phyloP scores from a whole-genome alignment of 2,329 filamentous ascomycete genomes.

The Microsporum canis region DNA sequence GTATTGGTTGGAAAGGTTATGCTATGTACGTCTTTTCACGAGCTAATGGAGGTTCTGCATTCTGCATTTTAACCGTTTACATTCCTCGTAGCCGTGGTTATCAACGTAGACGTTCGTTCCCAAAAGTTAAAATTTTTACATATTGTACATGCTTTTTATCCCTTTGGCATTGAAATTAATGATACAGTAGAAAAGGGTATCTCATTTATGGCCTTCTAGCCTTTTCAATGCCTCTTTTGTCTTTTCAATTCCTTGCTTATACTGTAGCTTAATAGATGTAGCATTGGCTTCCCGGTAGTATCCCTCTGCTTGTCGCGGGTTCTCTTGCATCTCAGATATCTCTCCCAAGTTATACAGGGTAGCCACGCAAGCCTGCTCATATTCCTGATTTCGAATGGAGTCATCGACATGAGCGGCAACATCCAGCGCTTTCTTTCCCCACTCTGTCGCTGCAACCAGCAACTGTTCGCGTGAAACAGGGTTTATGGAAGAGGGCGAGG shows the following conservation, averaged over 20 bases:
- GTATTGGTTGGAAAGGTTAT: slow-evolving; percentile 1
- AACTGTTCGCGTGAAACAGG: slow-evolving; percentile 49
- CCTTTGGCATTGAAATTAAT: neutral
- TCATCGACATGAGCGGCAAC: slow-evolving; percentile 55
- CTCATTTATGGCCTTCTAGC: slow-evolving; percentile 16
- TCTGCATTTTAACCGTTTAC: neutral
- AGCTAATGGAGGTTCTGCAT: neutral
- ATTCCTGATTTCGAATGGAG: slow-evolving; percentile 61
- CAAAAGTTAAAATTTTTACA: no score
- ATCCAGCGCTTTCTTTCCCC: slow-evolving; percentile 65
- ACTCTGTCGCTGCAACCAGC: slow-evolving; percentile 59
- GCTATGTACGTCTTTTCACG: slow-evolving; percentile 1
- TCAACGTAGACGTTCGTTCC: neutral
- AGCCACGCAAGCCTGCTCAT: slow-evolving; percentile 70
- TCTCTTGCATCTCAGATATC: slow-evolving; percentile 63
- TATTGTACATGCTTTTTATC: neutral
- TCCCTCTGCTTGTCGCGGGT: slow-evolving; percentile 51
- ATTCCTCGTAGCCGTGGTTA: neutral
- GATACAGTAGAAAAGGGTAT: neutral
- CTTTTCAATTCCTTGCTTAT: slow-evolving; percentile 24
- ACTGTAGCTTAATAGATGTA: slow-evolving; percentile 33
- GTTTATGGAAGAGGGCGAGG: slow-evolving; percentile 25
- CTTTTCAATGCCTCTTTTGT: slow-evolving; percentile 24
- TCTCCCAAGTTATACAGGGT: slow-evolving; percentile 81
- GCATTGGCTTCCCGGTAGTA: slow-evolving; percentile 57